Conservation (phyloP, 148 eudicot genomes). For the Pouteria glomerata region DNA sequence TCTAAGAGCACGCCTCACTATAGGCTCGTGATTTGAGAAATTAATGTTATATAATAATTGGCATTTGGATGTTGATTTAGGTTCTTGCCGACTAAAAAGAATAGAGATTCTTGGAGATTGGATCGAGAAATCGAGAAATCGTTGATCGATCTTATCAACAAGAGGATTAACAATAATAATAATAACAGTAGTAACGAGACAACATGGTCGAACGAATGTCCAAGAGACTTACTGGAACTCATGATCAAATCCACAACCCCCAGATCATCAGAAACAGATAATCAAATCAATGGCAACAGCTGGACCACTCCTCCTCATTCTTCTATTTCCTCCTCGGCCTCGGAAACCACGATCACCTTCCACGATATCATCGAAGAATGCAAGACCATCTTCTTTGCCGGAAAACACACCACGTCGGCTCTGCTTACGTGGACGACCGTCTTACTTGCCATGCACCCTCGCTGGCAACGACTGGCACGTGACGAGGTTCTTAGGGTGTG, state of each 20-base stretch:
- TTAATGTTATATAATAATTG: too few relatives aligned
- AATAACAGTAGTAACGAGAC: neutral
- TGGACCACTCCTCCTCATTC: too few relatives aligned
- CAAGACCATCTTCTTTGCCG: conserved; percentile 65
- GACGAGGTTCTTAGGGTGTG: conserved; percentile 55
- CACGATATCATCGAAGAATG: conserved; percentile 60
- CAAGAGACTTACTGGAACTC: conserved; percentile 43
- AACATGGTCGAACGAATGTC: conserved; percentile 2
- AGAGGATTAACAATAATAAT: conserved; percentile 21
- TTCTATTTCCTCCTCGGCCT: too few relatives aligned
- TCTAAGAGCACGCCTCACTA: too few relatives aligned
- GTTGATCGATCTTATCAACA: conserved; percentile 33
- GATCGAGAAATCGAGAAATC: conserved; percentile 38
- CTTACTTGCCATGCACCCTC: conserved; percentile 64
- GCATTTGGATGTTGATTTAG: too few relatives aligned
- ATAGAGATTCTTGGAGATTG: conserved; percentile 45
- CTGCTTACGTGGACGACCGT: conserved; percentile 55
- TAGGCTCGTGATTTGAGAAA: too few relatives aligned
- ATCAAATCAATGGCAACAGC: too few relatives aligned
- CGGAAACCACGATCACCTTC: conserved; percentile 15
- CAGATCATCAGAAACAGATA: too few relatives aligned
- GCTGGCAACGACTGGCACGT: conserved; percentile 69
- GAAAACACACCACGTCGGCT: conserved; percentile 58
- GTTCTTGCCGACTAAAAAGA: conserved; percentile 54
- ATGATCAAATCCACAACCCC: conserved; percentile 39